These are phyloP conservation scores for Claviceps digitariae DNA, from an alignment of 2,329 filamentous ascomycete genomes.

Conservation along the genomic window DNA sequence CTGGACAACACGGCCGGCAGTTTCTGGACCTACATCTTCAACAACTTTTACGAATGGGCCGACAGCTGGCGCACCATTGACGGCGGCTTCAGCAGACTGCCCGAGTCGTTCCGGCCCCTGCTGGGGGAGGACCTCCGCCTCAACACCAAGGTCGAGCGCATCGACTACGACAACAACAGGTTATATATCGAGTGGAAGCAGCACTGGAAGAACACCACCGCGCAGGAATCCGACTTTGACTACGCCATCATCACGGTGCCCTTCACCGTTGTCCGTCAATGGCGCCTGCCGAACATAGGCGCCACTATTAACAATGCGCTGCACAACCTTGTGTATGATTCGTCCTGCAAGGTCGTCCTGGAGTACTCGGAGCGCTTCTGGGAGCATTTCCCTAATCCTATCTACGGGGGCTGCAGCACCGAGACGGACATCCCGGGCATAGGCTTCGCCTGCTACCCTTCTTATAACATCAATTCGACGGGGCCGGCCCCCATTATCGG, in stretches of 20 bases:
- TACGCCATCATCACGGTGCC: slow-evolving; percentile 52
- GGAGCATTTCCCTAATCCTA: slow-evolving; percentile 37
- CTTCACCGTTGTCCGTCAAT: slow-evolving; percentile 49
- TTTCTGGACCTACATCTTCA: slow-evolving; percentile 30
- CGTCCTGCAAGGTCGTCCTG: slow-evolving; percentile 46
- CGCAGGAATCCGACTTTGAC: slow-evolving; percentile 42
- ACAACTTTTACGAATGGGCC: slow-evolving; percentile 3
- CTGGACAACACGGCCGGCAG: slow-evolving; percentile 23
- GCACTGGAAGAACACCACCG: slow-evolving; percentile 23
- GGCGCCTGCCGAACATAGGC: slow-evolving; percentile 38
- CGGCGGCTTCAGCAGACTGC: slow-evolving; percentile 14
- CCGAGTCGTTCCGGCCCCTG: slow-evolving; percentile 48
- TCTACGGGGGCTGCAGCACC: slow-evolving; percentile 49
- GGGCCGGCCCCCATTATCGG: slow-evolving; percentile 49
- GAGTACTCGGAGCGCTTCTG: slow-evolving; percentile 54
- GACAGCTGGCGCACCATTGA: slow-evolving; percentile 13
- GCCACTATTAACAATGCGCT: slow-evolving; percentile 33
- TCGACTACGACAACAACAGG: slow-evolving; percentile 28
- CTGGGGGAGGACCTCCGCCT: slow-evolving; percentile 44
- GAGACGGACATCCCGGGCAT: slow-evolving; percentile 45
- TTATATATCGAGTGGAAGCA: slow-evolving; percentile 45
- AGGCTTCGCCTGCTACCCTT: slow-evolving; percentile 51
- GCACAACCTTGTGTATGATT: slow-evolving; percentile 27
- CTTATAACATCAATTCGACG: slow-evolving; percentile 46
- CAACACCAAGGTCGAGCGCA: slow-evolving; percentile 41